Percentiles rank a stretch among this genome's conserved stretches.
These are phyloP conservation scores for Stemphylium beticola DNA, from an alignment of 2,329 filamentous ascomycete species.

Conservation along the genomic window DNA sequence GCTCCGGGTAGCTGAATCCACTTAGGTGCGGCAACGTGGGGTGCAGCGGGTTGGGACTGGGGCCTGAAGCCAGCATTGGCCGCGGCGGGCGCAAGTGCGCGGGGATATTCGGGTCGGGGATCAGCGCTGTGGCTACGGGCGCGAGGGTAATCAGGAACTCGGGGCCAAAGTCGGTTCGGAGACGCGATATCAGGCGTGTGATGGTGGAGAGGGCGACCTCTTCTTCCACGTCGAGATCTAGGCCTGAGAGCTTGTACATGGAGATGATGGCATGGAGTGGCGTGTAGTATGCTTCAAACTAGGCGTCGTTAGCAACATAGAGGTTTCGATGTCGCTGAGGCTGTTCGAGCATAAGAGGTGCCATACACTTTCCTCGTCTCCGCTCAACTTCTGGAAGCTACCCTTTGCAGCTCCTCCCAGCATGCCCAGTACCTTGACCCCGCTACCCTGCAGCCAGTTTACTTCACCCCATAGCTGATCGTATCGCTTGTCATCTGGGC, in stretches of 20 bases:
- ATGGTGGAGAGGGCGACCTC: constrained; percentile 70
- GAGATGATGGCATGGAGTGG: constrained; percentile 72
- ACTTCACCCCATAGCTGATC: constrained; percentile 80
- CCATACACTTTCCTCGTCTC: constrained; percentile 41
- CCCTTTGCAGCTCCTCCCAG: constrained; percentile 83
- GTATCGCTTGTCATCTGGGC: constrained; percentile 70
- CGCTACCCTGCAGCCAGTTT: constrained; percentile 70
- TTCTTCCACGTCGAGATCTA: constrained; percentile 67
- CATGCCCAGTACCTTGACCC: constrained; percentile 84
- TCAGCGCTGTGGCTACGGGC: constrained; percentile 77
- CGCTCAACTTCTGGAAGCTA: constrained; percentile 63
- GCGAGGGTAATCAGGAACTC: constrained; percentile 80
- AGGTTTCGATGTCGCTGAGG: no score
- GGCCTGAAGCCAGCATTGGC: constrained; percentile 35
- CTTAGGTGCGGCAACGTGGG: constrained; percentile 66
- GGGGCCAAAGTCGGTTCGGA: constrained; percentile 68
- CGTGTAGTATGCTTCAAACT: constrained; percentile 76
- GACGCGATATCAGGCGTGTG: constrained; percentile 56
- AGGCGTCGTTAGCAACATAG: constrained; percentile 17
- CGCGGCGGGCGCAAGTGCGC: constrained; percentile 38
- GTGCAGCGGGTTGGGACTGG: constrained; percentile 43
- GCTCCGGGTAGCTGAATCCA: constrained; percentile 78
- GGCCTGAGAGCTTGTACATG: constrained; percentile 53
- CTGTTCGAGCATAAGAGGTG: no score
- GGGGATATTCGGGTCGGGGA: constrained; percentile 52